Base-by-base conservation (phyloP, 2,329 filamentous ascomycete species). In the Botryotinia narcissicola region DNA sequence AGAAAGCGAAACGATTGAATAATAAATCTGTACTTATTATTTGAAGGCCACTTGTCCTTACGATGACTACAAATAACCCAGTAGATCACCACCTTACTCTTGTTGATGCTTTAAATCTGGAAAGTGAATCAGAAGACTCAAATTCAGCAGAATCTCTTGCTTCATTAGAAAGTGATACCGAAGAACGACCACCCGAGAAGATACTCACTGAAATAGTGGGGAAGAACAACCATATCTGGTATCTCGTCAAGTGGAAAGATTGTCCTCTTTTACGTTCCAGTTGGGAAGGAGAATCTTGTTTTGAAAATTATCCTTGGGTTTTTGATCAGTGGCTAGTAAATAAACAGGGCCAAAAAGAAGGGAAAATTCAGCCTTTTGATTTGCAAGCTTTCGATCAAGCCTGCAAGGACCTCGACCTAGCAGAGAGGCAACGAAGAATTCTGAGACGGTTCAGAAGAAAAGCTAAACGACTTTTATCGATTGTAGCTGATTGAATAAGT, bases 171-270 rank as follows among this genome's bases (percentile, higher is more conserved):
- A 80, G 76, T 67, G 80, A 79, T 75, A 79, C 80, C 76, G 79
- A 70, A 70, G 78, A 80, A 40, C 77, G 79, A 72, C 77, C 75
- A 25, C 78, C 80, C 0, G 80, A 81, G 71, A 77, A 76, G 61
- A 78, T 81, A 62, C 74, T 81, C 60, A 77, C 78, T 25, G 77
- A 81, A 73, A 60, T 75, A 62, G 74, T 70, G 22, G 75, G 71
- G 14, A 78, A 76, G 67, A 78, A 75, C 74, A 73, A 74, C 22
- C 74, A 76, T 48, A 71, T 71, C 42, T 81, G 78, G 78, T 81
- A 79, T 75, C 75, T 81, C 8, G 78, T 81, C 8, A 81, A 80
- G 79, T 81, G 80, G 80, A 72, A 77, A 73, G 77, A 81, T 71
- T 81, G 79, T 74, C 78, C 80, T 46, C 57, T 80, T 42, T 72